Evolutionary conservation across 805 yeast genomes (phyloP).

Genomic region (Tetrapisispora taiwanensis): DNA sequence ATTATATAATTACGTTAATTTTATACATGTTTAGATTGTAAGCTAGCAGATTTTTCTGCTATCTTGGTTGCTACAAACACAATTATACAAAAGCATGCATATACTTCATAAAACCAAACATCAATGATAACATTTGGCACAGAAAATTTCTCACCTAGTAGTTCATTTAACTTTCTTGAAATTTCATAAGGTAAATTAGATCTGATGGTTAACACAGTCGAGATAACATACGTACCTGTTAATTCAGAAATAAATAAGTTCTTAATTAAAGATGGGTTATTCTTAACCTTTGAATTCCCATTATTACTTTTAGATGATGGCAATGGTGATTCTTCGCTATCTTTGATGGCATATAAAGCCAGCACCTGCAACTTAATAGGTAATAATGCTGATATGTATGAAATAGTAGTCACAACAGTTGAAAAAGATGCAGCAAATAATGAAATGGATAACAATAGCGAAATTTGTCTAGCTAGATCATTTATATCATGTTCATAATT

Average conservation of each 20-base stretch:
- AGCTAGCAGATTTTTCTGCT: conserved; percentile 17
- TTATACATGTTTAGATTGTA: neutral
- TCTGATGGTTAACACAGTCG: conserved; percentile 32
- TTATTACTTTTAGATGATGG: conserved; percentile 10
- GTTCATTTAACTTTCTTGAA: conserved; percentile 24
- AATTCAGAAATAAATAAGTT: conserved; percentile 32
- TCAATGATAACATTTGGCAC: conserved; percentile 27
- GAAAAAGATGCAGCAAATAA: conserved; percentile 55
- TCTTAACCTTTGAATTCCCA: conserved; percentile 1
- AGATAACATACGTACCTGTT: conserved; percentile 32
- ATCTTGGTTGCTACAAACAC: conserved; percentile 23
- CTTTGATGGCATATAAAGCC: conserved; percentile 21
- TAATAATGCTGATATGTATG: conserved; percentile 36
- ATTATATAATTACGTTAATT: neutral
- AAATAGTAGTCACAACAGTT: conserved; percentile 51
- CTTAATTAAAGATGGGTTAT: conserved; percentile 31
- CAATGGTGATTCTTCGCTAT: conserved; percentile 9
- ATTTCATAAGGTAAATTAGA: conserved; percentile 31
- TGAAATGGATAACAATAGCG: conserved; percentile 45
- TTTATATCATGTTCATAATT: conserved; percentile 30
- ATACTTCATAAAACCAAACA: conserved; percentile 34
- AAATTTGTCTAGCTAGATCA: conserved; percentile 29
- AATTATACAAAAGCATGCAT: conserved; percentile 24
- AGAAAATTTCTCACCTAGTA: conserved; percentile 25
- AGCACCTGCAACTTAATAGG: conserved; percentile 29